Evolutionary conservation across 257 asterid genomes (phyloP).

Genomic region (Solanum phureja): DNA sequence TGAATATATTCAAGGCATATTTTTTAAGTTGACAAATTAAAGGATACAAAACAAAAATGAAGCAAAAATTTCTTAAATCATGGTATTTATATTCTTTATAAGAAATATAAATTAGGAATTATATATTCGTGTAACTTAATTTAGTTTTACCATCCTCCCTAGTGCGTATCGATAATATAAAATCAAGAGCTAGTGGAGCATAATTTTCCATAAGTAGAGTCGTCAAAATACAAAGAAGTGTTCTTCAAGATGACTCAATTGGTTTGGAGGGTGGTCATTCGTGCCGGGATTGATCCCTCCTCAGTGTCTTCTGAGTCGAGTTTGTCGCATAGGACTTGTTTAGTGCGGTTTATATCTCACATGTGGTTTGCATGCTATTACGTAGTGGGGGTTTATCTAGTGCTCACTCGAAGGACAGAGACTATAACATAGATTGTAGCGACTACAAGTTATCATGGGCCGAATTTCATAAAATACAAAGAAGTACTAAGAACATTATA

Average conservation of each 20-base stretch:
- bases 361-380: not conserved
- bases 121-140: too few species aligned
- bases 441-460: too few species aligned
- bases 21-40: not conserved
- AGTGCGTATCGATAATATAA: too few species aligned
- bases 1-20: not conserved
- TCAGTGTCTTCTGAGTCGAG: not conserved
- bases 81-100: not conserved
- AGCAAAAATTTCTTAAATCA: not conserved
- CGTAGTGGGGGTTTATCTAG: not conserved
- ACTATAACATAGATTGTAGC: too few species aligned
- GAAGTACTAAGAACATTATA: not conserved
- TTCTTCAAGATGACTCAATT: not conserved
- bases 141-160: not conserved
- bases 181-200: not conserved
- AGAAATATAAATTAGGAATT: not conserved
- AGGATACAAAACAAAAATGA: not conserved
- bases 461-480: too few species aligned
- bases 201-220: too few species aligned
- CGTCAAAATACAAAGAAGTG: not conserved
- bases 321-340: too few species aligned
- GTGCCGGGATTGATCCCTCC: not conserved
- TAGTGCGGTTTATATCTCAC: not conserved
- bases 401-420: not conserved
- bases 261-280: not conserved